Base-by-base conservation (phyloP, 345 rosid species). In the Lepidium aucheri region DNA sequence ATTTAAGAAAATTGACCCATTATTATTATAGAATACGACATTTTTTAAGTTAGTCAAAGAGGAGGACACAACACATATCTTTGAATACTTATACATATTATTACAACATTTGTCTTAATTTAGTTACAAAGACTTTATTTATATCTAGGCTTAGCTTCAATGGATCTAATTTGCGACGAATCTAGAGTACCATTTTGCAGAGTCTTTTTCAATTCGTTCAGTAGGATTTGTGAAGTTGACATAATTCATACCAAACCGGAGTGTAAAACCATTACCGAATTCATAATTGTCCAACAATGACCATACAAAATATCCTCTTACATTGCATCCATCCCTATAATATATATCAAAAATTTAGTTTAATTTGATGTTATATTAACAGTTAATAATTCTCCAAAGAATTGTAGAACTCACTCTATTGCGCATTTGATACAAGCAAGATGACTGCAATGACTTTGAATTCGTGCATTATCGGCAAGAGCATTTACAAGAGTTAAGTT, bases 171-270 rank as follows among this genome's bases (percentile, higher is more conserved):
- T 28, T 28, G 32, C 32, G 0, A 28, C 32, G 43, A 55, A 35
- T 5, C 18, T 55, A 36, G 43, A 55, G 40, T 9, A 55, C 60
- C 60, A 55, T 35, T 55, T 55, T 10, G 7, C 60, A 1, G 43
- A 55, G 4, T 16, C 60, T 36, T 55, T 55, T 16, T 55, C n/a
- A 6, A n/a, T 55, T 34, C 60, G 16, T 11, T 54, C 28, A 35
- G 40, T 24, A 15, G 60, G 60, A 35, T 55, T 55, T 6, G 60
- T 55, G 60, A 55, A 55, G 43, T 55, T 55, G 43, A 55, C 60
- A 30, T 30, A 55, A 36, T 55, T 55, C 60, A 55, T 35, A 34
- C 43, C 60, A 16, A 35, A 35, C 0, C 60, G 24, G 9, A 55
- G 17, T 2, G 60, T 17, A n/a, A 35, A 55, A 55, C 60, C 43